Conservation (phyloP, 345 rosid genomes). For the Excoecaria agallocha region DNA sequence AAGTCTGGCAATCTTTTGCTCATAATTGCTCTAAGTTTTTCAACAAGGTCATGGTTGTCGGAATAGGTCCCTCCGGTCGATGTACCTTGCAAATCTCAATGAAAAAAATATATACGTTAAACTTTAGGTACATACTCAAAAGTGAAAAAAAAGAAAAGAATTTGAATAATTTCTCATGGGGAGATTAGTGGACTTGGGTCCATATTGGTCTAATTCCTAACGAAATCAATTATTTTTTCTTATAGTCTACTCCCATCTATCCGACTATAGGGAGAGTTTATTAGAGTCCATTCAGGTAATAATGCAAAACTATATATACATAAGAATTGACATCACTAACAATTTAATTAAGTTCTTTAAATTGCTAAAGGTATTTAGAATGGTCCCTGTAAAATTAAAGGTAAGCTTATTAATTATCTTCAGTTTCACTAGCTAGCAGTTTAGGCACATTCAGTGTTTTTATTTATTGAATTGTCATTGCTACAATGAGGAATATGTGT, state of each 20-base stretch:
- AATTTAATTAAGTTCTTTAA: slow-evolving; percentile 64
- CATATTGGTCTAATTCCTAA: slow-evolving; percentile 75
- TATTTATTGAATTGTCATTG: no score
- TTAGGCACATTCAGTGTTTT: no score
- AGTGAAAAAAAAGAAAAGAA: not conserved
- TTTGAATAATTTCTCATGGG: not conserved
- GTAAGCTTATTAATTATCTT: no score
- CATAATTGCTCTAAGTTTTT: slow-evolving; percentile 52
- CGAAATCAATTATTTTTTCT: slow-evolving; percentile 72
- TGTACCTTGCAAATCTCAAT: slow-evolving; percentile 79
- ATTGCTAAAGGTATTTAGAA: slow-evolving; percentile 65
- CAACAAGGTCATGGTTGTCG: slow-evolving; percentile 54
- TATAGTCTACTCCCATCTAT: slow-evolving; percentile 72
- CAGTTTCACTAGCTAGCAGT: no score
- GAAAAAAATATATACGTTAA: not conserved
- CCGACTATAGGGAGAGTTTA: slow-evolving; percentile 44
- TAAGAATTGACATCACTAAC: slow-evolving; percentile 69
- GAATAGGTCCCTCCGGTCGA: slow-evolving; percentile 91
- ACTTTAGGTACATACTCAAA: not conserved
- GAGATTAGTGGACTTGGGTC: not conserved
- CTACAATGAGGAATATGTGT: no score
- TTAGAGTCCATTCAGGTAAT: not conserved
- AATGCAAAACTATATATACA: slow-evolving; percentile 6
- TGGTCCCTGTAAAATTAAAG: slow-evolving; percentile 62
- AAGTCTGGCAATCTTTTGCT: no score